Percentiles rank a stretch among this genome's conserved stretches.
These are phyloP conservation scores for Diaporthe ampelina DNA, from an alignment of 2,329 filamentous ascomycete species.

Conservation along the genomic window DNA sequence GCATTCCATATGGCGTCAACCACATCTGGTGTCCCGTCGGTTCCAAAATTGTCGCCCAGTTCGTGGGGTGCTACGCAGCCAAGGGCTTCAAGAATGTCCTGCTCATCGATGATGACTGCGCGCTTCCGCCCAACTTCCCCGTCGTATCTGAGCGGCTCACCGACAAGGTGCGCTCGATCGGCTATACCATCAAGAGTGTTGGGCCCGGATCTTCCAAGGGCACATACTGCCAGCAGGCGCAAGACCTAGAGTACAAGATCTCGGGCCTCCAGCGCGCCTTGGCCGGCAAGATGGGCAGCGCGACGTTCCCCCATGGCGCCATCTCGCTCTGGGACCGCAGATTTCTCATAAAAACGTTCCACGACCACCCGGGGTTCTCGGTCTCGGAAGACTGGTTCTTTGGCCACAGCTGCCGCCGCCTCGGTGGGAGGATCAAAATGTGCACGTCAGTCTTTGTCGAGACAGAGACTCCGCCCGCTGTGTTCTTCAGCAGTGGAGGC, in stretches of 20 bases:
- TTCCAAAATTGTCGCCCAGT: slow-evolving; percentile 64
- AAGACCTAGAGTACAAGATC: slow-evolving; percentile 67
- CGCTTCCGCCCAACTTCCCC: slow-evolving; percentile 61
- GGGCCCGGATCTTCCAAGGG: slow-evolving; percentile 52
- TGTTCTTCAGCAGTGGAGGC: slow-evolving; percentile 57
- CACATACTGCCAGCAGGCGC: slow-evolving; percentile 59
- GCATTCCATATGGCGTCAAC: slow-evolving; percentile 58
- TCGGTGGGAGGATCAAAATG: slow-evolving; percentile 61
- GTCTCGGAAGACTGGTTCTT: slow-evolving; percentile 68
- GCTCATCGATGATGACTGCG: slow-evolving; percentile 64
- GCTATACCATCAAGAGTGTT: slow-evolving; percentile 64
- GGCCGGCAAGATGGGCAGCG: slow-evolving; percentile 59
- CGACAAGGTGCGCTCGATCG: slow-evolving; percentile 58
- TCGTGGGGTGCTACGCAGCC: slow-evolving; percentile 61
- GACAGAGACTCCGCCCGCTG: slow-evolving; percentile 60
- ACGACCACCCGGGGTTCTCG: slow-evolving; percentile 63
- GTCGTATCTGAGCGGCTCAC: slow-evolving; percentile 59
- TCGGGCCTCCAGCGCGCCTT: slow-evolving; percentile 60
- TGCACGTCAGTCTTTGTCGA: slow-evolving; percentile 65
- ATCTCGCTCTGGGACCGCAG: slow-evolving; percentile 63
- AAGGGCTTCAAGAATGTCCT: slow-evolving; percentile 60
- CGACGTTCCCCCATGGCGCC: slow-evolving; percentile 65
- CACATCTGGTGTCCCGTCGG: slow-evolving; percentile 64
- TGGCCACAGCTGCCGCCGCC: slow-evolving; percentile 59
- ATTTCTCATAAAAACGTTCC: slow-evolving; percentile 60